Evolutionary conservation across 2,329 filamentous ascomycete genomes (phyloP).

Genomic region (Pseudocercospora eumusae): DNA sequence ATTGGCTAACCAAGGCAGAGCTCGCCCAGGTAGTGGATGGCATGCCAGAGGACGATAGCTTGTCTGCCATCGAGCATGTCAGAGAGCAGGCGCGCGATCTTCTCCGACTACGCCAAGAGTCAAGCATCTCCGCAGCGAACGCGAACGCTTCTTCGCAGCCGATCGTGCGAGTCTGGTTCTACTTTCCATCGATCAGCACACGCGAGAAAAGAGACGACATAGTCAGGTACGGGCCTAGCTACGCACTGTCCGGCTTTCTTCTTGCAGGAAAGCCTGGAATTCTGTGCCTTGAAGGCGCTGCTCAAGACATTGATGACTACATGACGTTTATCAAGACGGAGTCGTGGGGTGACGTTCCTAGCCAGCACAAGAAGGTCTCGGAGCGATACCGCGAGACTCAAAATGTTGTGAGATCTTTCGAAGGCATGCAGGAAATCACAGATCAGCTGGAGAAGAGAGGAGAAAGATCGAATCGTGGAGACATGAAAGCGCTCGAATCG

Average conservation of each 20-base stretch:
- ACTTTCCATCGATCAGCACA: constrained; percentile 63
- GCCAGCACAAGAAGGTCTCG: constrained; percentile 64
- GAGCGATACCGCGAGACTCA: constrained; percentile 53
- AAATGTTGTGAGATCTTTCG: constrained; percentile 47
- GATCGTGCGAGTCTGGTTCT: constrained; percentile 61
- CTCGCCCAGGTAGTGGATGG: constrained; percentile 43
- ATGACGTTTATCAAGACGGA: constrained; percentile 66
- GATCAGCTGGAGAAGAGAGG: constrained; percentile 53
- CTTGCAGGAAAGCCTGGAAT: constrained; percentile 62
- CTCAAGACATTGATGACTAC: constrained; percentile 56
- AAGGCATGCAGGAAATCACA: constrained; percentile 61
- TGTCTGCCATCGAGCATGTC: constrained; percentile 51
- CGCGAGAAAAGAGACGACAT: constrained; percentile 61
- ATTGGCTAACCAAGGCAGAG: constrained; percentile 56
- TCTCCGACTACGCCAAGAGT: background rate
- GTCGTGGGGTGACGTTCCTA: constrained; percentile 63
- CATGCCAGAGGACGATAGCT: constrained; percentile 49
- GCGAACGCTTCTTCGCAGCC: constrained; percentile 22
- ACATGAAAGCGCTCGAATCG: constrained; percentile 56
- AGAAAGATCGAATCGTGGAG: constrained; percentile 53
- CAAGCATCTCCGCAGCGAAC: background rate
- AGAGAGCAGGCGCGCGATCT: constrained; percentile 40
- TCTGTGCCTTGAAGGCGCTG: constrained; percentile 55
- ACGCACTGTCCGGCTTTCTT: constrained; percentile 60
- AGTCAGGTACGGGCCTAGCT: constrained; percentile 55